Conservation (phyloP, 176 grass and related monocot species). For the Oryza coarctata region DNA sequence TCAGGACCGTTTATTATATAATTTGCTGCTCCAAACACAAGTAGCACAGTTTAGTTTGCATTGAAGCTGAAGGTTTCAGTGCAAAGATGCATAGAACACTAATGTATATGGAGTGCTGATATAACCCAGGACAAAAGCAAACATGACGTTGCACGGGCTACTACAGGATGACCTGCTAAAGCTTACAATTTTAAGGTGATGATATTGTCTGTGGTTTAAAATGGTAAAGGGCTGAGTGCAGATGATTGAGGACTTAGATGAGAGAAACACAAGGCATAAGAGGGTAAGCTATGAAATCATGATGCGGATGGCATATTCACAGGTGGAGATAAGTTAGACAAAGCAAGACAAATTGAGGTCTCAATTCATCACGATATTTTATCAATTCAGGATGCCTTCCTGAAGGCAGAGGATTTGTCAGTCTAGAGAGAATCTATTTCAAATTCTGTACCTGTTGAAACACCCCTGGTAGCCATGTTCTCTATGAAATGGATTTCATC, state of each 20-base stretch:
- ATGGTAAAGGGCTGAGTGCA: background rate
- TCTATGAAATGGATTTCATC: constrained; percentile 76
- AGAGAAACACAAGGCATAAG: background rate
- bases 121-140: background rate
- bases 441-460: constrained; percentile 60
- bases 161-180: background rate
- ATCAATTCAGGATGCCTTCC: background rate
- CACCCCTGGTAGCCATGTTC: constrained; percentile 62
- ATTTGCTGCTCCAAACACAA: constrained; percentile 41
- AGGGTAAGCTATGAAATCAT: background rate
- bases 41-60: constrained; percentile 8
- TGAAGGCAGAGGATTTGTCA: background rate
- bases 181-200: background rate
- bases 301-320: too few relatives aligned
- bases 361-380: constrained; percentile 15
- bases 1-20: constrained; percentile 49
- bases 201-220: background rate
- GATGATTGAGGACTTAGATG: background rate
- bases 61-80: background rate
- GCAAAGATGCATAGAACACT: background rate
- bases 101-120: background rate
- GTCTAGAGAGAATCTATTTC: background rate
- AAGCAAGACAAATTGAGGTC: too few relatives aligned
- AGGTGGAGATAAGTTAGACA: too few relatives aligned
- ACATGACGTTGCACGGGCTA: background rate